phyloP scores from a whole-genome alignment of 345 rosid species.

The Eucalyptus dawsonii region DNA sequence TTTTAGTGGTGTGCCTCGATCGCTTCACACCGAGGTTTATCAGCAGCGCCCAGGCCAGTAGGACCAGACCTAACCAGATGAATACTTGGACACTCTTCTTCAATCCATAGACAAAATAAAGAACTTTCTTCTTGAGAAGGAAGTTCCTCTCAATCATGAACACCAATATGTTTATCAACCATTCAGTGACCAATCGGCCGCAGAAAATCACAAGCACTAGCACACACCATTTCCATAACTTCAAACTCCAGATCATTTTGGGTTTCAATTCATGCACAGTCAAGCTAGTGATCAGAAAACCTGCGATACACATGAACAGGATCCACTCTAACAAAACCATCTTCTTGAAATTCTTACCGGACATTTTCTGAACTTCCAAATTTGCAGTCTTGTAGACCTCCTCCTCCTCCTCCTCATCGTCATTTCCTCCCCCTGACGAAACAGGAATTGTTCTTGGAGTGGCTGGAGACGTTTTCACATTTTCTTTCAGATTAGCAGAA shows the following conservation, averaged over 20 bases:
- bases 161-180: slow-evolving; percentile 32
- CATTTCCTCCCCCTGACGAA: background rate
- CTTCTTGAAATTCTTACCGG: slow-evolving; percentile 17
- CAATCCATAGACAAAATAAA: slow-evolving; percentile 45
- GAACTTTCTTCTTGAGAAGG: slow-evolving; percentile 48
- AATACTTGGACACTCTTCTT: slow-evolving; percentile 37
- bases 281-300: slow-evolving; percentile 20
- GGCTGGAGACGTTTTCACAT: background rate
- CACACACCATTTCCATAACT: slow-evolving; percentile 51
- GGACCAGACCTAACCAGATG: slow-evolving; percentile 35
- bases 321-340: slow-evolving; percentile 9
- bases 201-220: slow-evolving; percentile 30
- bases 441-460: background rate
- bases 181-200: slow-evolving; percentile 35
- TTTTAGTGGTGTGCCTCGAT: slow-evolving; percentile 7
- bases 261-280: slow-evolving; percentile 9
- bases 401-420: slow-evolving; percentile 34
- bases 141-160: slow-evolving; percentile 46
- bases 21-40: slow-evolving; percentile 28
- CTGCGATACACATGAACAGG: slow-evolving; percentile 7
- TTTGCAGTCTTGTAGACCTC: slow-evolving; percentile 29
- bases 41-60: slow-evolving; percentile 42
- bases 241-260: slow-evolving; percentile 19
- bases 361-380: slow-evolving; percentile 3
- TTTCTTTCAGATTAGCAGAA: background rate